Percentiles rank a stretch among this genome's conserved stretches.
These are phyloP conservation scores for Lotus japonicus DNA, from an alignment of 306 rosid genomes.

Conservation along the genomic window DNA sequence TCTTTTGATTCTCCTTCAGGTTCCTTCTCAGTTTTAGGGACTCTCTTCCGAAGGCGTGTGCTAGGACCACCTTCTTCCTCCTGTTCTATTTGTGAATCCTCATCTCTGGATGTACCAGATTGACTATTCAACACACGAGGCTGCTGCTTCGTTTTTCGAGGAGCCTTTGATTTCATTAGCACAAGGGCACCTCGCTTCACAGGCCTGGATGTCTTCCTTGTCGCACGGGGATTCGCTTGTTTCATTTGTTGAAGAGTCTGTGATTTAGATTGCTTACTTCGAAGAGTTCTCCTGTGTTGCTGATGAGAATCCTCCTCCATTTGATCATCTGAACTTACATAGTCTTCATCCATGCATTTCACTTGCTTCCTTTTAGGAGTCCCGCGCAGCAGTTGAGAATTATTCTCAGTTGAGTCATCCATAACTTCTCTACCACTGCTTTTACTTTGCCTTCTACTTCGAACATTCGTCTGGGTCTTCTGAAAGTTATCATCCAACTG, in stretches of 20 bases:
- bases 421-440: slow-evolving; percentile 8
- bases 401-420: slow-evolving; percentile 29
- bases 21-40: slow-evolving; percentile 35
- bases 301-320: slow-evolving; percentile 36
- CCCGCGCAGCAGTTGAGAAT: slow-evolving; percentile 29
- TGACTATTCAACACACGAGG: slow-evolving; percentile 34
- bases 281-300: slow-evolving; percentile 40
- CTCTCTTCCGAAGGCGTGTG: slow-evolving; percentile 78
- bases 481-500: slow-evolving; percentile 24
- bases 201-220: slow-evolving; percentile 31
- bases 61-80: slow-evolving; percentile 75
- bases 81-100: slow-evolving; percentile 36
- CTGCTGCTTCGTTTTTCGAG: slow-evolving; percentile 39
- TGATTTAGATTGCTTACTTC: slow-evolving; percentile 49
- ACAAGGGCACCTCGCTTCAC: slow-evolving; percentile 35
- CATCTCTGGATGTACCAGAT: slow-evolving; percentile 21
- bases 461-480: slow-evolving; percentile 21
- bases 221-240: slow-evolving; percentile 33
- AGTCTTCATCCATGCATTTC: slow-evolving; percentile 41
- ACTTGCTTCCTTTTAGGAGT: slow-evolving; percentile 51
- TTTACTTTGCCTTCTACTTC: slow-evolving; percentile 24
- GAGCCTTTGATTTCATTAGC: slow-evolving; percentile 33
- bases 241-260: slow-evolving; percentile 38
- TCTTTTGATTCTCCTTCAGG: slow-evolving; percentile 43
- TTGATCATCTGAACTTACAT: slow-evolving; percentile 33